Evolutionary conservation across 1,284 basidiomycete genomes (phyloP), one percentile per base, ranked within the genome.

Genomic region (Coniferiporia sulphurascens): DNA sequence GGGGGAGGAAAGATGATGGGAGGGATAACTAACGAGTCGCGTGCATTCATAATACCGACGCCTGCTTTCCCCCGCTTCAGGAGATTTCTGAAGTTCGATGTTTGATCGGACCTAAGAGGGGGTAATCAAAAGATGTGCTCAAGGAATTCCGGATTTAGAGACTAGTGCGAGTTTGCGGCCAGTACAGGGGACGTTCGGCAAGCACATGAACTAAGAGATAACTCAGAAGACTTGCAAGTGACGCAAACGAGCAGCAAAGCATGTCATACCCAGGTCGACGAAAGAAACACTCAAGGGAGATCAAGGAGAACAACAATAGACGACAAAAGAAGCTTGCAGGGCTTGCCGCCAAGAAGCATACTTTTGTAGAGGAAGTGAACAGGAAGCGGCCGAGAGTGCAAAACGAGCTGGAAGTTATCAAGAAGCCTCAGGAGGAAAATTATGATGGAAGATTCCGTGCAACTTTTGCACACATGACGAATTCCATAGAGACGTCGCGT

Each of bases 1-100:
- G 59, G 22, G 56, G 51, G 32, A 60, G 27, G 51, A 56, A 63
- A 19, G 48, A 57, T 32, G 32, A 53, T 49, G 46, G 43, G 41
- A n/a, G 52, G 58, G 15, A 45, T 48, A n/a, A 22, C 44, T 27
- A 54, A 61, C 15, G 50, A 41, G 43, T 41, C 35, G 17, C 13
- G 41, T 43, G 12, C 12, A 7, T 43, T n/a, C 41, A n/a, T 43
- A 3, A 12, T 7, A 35, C 10, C 27, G 56, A n/a, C 34, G 15
- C 57, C 52, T 59, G 48, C 13, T 27, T 41, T n/a, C 43, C 12
- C 41, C 27, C 5, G 27, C 5, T 27, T 27, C 27, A 27, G 5
- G 27, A n/a, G n/a, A n/a, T n/a, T n/a, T n/a, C n/a, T n/a, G n/a
- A 2, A 27, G 27, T 27, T 27, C 27, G 5, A 5, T 27, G 5